A percentile compares a stretch with the other conserved stretches of the same genome.
These are phyloP conservation scores for Coniochaeta pulveracea DNA, from an alignment of 2,329 filamentous ascomycete genomes.

Conservation along the genomic window DNA sequence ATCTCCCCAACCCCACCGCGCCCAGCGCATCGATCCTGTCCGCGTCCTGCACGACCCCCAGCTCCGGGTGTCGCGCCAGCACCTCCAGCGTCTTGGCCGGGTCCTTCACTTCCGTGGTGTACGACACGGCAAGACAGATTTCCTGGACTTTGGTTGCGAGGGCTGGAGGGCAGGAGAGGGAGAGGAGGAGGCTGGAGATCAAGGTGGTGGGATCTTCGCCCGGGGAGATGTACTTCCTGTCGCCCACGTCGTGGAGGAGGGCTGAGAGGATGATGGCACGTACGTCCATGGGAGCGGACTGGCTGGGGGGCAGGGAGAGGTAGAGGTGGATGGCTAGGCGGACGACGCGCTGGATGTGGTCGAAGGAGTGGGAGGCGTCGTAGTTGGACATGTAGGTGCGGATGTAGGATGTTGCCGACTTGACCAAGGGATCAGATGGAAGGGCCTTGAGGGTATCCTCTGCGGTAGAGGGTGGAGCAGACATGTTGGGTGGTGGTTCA, in stretches of 20 bases:
- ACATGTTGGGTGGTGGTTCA: conserved; percentile 1
- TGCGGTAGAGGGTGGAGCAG: conserved; percentile 10
- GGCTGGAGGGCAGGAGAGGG: conserved; percentile 39
- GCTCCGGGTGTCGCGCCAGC: conserved; percentile 57
- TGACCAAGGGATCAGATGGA: conserved; percentile 31
- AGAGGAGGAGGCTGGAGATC: conserved; percentile 41
- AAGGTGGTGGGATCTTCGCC: conserved; percentile 45
- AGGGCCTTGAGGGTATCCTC: conserved; percentile 13
- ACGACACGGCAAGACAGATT: conserved; percentile 69
- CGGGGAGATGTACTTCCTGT: conserved; percentile 63
- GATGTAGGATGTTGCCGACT: conserved; percentile 50
- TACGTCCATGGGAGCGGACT: conserved; percentile 35
- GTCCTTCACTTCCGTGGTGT: conserved; percentile 59
- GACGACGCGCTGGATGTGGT: conserved; percentile 71
- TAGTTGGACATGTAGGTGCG: conserved; percentile 63
- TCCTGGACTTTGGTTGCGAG: conserved; percentile 58
- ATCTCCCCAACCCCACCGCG: conserved; percentile 70
- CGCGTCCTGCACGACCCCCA: conserved; percentile 83
- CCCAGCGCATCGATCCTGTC: conserved; percentile 88
- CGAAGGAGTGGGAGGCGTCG: conserved; percentile 81
- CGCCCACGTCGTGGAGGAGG: conserved; percentile 79
- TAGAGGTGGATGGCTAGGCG: conserved; percentile 60
- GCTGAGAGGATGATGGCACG: conserved; percentile 56
- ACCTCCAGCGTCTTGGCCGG: conserved; percentile 47
- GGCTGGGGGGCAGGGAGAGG: conserved; percentile 12